A percentile compares a stretch with the other conserved stretches of the same genome.
phyloP scores from a whole-genome alignment of 192 early-diverging fungal species.

The Fimicolochytrium jonesii region DNA sequence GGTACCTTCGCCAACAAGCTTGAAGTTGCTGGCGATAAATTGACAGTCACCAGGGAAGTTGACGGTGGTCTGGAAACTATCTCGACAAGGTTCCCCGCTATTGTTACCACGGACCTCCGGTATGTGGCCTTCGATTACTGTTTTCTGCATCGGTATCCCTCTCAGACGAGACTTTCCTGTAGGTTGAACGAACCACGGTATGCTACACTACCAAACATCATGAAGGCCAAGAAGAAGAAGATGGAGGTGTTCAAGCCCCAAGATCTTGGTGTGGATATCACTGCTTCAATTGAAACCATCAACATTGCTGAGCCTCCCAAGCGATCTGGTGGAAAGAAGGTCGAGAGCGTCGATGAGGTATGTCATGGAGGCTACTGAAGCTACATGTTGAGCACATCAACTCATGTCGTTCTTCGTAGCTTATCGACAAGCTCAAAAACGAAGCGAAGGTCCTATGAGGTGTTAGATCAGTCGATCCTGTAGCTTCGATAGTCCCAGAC shows the following conservation, averaged over 20 bases:
- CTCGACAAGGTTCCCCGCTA: conserved; percentile 74
- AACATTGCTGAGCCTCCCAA: conserved; percentile 90
- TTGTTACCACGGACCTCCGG: conserved; percentile 94
- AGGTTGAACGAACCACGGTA: conserved; percentile 94
- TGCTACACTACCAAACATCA: conserved; percentile 92
- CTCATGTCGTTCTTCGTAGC: no score
- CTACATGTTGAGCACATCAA: no score
- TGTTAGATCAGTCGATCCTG: no score
- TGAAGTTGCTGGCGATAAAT: conserved; percentile 58
- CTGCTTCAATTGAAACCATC: conserved; percentile 77
- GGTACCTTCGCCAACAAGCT: conserved; percentile 97
- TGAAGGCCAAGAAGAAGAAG: conserved; percentile 99
- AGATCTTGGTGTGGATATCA: conserved; percentile 82
- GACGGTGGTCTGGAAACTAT: conserved; percentile 97
- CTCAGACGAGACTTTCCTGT: not conserved
- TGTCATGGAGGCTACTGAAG: no score
- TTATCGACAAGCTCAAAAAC: conserved; percentile 83
- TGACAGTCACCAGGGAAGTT: conserved; percentile 91
- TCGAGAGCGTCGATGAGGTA: conserved; percentile 85
- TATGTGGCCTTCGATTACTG: conserved; percentile 26
- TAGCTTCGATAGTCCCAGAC: no score
- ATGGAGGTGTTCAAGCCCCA: conserved; percentile 70
- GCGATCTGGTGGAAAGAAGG: conserved; percentile 86
- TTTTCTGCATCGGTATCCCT: no score
- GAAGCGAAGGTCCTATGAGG: conserved; percentile 69